Conservation (phyloP, 2,329 filamentous ascomycete species). For the Graphiopsis chlorocephala region DNA sequence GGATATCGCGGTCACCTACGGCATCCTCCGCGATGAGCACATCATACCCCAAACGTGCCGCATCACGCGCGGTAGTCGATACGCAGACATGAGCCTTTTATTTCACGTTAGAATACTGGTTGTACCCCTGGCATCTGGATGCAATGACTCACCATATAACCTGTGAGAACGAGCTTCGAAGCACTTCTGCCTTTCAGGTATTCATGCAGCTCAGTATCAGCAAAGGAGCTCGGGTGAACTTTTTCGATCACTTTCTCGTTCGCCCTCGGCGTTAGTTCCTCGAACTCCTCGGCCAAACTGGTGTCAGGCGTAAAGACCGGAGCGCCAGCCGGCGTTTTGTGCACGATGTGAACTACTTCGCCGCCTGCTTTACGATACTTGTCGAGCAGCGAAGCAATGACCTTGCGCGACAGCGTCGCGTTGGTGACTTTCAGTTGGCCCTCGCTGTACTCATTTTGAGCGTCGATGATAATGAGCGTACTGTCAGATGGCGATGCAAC, state of each 20-base stretch:
- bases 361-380: constrained; percentile 56
- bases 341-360: constrained; percentile 61
- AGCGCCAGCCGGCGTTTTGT: constrained; percentile 57
- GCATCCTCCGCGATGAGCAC: constrained; percentile 60
- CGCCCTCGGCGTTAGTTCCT: constrained; percentile 54
- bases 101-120: background rate
- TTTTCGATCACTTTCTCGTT: constrained; percentile 61
- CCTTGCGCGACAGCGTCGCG: constrained; percentile 52
- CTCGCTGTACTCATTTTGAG: constrained; percentile 65
- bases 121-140: background rate
- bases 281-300: constrained; percentile 58
- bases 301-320: constrained; percentile 66
- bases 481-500: constrained; percentile 58
- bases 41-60: constrained; percentile 60
- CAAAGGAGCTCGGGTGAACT: constrained; percentile 58
- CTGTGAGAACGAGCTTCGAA: constrained; percentile 61
- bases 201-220: constrained; percentile 58
- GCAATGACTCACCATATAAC: constrained; percentile 50
- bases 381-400: constrained; percentile 55
- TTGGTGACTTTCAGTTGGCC: constrained; percentile 58
- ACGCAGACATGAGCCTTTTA: constrained; percentile 62
- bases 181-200: constrained; percentile 47
- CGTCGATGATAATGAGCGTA: constrained; percentile 65
- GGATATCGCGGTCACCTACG: constrained; percentile 65
- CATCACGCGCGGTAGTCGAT: constrained; percentile 61